Percentiles rank a stretch among this genome's conserved stretches.
phyloP scores from a whole-genome alignment of 1,284 basidiomycete genomes.

The Meripilus lineatus region DNA sequence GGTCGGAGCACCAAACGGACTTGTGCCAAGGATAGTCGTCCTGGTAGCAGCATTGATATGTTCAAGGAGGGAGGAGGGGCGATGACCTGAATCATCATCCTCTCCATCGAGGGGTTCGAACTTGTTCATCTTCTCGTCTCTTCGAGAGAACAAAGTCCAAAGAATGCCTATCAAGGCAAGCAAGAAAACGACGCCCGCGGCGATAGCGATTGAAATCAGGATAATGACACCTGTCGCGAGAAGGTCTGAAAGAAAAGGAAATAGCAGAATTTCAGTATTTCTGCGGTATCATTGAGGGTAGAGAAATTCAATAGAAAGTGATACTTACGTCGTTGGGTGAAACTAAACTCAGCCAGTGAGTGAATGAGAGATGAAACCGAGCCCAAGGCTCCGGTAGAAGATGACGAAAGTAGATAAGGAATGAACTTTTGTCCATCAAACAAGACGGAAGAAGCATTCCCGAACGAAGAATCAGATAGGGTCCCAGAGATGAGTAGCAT shows the following conservation, averaged over 20 bases:
- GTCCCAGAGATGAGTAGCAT: slow-evolving; percentile 89
- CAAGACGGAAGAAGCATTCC: slow-evolving; percentile 79
- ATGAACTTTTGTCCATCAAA: slow-evolving; percentile 84
- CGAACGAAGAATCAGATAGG: slow-evolving; percentile 65
- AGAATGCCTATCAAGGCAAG: slow-evolving; percentile 85
- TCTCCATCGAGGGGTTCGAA: slow-evolving; percentile 55
- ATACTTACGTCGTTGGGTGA: slow-evolving; percentile 63
- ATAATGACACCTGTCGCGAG: slow-evolving; percentile 92
- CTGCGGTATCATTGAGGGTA: neutral
- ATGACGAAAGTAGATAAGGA: slow-evolving; percentile 78
- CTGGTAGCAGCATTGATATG: slow-evolving; percentile 87
- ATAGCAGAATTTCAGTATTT: slow-evolving; percentile 7
- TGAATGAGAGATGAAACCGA: slow-evolving; percentile 78
- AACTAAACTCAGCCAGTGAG: slow-evolving; percentile 74
- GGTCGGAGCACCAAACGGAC: slow-evolving; percentile 43
- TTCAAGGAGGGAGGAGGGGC: slow-evolving; percentile 76
- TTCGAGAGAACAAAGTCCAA: slow-evolving; percentile 81
- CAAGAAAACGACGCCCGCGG: slow-evolving; percentile 91
- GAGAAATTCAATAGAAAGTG: slow-evolving; percentile 3
- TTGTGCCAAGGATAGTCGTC: slow-evolving; percentile 66
- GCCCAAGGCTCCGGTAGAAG: slow-evolving; percentile 66
- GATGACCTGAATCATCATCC: slow-evolving; percentile 70
- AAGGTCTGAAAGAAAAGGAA: slow-evolving; percentile 50
- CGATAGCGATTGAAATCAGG: slow-evolving; percentile 94
- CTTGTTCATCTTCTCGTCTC: slow-evolving; percentile 62